Percentiles rank a stretch among this genome's conserved stretches.
These are phyloP conservation scores for Flaveria sonorensis DNA, from an alignment of 129 eudicot species.

Conservation along the genomic window DNA sequence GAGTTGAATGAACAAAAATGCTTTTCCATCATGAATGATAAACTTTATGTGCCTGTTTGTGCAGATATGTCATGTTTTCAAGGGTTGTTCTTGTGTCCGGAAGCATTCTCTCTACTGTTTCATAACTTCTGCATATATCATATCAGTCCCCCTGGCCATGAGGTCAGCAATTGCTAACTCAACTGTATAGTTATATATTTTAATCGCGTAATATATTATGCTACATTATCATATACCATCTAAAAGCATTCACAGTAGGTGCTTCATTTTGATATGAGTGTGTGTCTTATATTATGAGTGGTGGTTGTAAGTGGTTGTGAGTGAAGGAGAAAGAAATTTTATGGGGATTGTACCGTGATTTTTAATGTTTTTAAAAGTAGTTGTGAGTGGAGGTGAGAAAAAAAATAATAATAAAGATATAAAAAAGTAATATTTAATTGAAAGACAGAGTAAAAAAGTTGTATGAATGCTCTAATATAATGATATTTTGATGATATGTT, in stretches of 20 bases:
- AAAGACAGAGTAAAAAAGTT: too few species aligned
- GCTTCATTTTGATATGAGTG: too few species aligned
- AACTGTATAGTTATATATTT: not conserved
- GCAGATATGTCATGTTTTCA: conserved; percentile 95
- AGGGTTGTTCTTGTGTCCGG: conserved; percentile 86
- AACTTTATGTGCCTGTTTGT: conserved; percentile 25
- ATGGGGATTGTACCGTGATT: too few species aligned
- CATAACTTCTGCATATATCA: conserved; percentile 94
- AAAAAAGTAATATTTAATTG: too few species aligned
- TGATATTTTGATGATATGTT: conserved; percentile 11
- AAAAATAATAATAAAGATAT: too few species aligned
- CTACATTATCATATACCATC: conserved; percentile 20
- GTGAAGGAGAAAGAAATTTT: too few species aligned
- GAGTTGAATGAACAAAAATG: conserved; percentile 7
- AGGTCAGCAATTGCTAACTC: conserved; percentile 56
- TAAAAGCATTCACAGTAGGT: too few species aligned
- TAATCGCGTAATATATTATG: not conserved
- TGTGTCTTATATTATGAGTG: too few species aligned
- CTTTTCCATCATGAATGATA: conserved; percentile 1
- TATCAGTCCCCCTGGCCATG: conserved; percentile 93
- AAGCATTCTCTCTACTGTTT: conserved; percentile 78
- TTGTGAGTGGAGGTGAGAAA: too few species aligned
- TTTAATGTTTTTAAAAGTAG: too few species aligned
- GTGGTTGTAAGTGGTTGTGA: too few species aligned
- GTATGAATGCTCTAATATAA: too few species aligned